Conservation (phyloP, 495 filamentous ascomycete genomes). For the Penicillium verhagenii region DNA sequence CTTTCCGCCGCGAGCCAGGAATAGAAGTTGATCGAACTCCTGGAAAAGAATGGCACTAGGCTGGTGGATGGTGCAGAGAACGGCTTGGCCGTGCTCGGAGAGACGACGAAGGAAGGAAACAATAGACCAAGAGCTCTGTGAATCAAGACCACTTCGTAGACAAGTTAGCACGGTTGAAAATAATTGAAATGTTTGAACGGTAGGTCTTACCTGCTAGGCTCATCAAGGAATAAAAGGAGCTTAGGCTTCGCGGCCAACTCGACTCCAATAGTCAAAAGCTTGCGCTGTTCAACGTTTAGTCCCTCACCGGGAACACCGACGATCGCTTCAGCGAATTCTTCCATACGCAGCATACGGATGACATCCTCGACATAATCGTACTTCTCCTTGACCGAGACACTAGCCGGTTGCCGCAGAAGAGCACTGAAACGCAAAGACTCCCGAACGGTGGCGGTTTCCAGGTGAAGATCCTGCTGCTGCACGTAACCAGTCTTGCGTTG, state of each 20-base stretch:
- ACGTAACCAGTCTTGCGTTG: slow-evolving; percentile 92
- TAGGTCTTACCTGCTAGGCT: slow-evolving; percentile 5
- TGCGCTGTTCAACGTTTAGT: slow-evolving; percentile 83
- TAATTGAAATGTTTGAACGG: neutral
- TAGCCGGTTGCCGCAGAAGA: slow-evolving; percentile 74
- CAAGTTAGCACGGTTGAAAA: neutral
- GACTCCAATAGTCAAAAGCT: slow-evolving; percentile 80
- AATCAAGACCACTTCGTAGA: slow-evolving; percentile 59
- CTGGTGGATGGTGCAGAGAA: slow-evolving; percentile 95
- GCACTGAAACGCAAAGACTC: slow-evolving; percentile 78
- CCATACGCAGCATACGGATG: slow-evolving; percentile 84
- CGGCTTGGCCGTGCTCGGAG: slow-evolving; percentile 81
- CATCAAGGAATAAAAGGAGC: slow-evolving; percentile 68
- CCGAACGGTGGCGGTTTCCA: slow-evolving; percentile 78
- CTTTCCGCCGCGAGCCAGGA: slow-evolving; percentile 63
- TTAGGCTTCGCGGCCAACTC: slow-evolving; percentile 80
- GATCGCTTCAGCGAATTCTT: slow-evolving; percentile 77
- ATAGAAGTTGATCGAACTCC: slow-evolving; percentile 82
- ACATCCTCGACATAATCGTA: slow-evolving; percentile 89
- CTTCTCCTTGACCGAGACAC: slow-evolving; percentile 72
- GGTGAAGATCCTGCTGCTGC: slow-evolving; percentile 90
- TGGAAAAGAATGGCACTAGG: slow-evolving; percentile 90
- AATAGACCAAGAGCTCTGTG: slow-evolving; percentile 68
- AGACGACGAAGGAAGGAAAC: slow-evolving; percentile 75
- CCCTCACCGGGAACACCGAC: slow-evolving; percentile 85